Base-by-base conservation (phyloP, 116 monocot genomes). In the Posidonia oceanica region DNA sequence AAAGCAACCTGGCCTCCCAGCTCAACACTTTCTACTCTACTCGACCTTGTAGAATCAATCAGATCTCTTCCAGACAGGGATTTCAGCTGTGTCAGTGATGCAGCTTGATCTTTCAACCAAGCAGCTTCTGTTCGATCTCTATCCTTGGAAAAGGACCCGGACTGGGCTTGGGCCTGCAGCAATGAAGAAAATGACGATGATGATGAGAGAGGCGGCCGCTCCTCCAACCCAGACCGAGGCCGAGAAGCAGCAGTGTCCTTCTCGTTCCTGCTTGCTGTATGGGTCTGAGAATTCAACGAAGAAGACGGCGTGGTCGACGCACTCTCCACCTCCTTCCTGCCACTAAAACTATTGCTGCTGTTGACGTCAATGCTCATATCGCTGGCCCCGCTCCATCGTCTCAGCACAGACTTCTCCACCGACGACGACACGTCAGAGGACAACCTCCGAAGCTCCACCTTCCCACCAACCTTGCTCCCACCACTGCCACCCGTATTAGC, bases 301-400 rank as follows among this genome's bases (percentile, higher is more conserved):
- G 94, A 84, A 82, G 95, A 82, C 3, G 82, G 78, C 56, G 91
- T 86, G 21, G 36, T 80, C 29, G 59, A 67, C 54, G 67, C 39
- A 70, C 70, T 80, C 17, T 80, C 83, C 62, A 57, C 72, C 4
- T 75, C 86, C 78, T 88, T 86, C 54, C 58, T 81, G 18, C 83
- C 83, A 70, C 61, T 83, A 48, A 14, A 39, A 68, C 74, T 79
- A 66, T 78, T 72, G 52, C 69, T 78, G 75, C 63, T 79, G 64
- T 78, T 79, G 23, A 80, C 63, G 68, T 98, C 98, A 60, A 93
- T 82, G 70, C 98, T 98, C 93, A 98, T 98, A 77, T 98, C 98
- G 61, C 98, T 98, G 53, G 87, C 86, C 69, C 93, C 86, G 52
- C 98, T 98, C 98, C 98, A 98, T 83, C 98, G 80, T 75, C 90